phyloP scores from a whole-genome alignment of 108 stramenopile genomes.

The Cyclotella baltica region DNA sequence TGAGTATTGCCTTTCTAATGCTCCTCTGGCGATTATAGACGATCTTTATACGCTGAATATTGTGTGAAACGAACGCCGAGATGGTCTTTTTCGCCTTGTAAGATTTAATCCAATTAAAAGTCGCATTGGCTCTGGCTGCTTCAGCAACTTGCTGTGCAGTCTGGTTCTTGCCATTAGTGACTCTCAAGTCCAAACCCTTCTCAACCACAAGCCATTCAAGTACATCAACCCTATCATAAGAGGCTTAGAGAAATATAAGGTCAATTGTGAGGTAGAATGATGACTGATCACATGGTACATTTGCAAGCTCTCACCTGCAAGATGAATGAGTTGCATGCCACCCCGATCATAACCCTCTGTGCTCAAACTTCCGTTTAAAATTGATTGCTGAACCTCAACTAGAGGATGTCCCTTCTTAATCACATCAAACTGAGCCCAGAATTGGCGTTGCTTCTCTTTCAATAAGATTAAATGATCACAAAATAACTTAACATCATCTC shows the following conservation, averaged over 20 bases:
- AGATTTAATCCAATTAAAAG: constrained; percentile 1
- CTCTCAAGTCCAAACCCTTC: constrained; percentile 13
- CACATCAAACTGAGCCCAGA: constrained; percentile 27
- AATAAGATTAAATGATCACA: no score
- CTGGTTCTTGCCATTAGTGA: neutral
- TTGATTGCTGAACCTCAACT: neutral
- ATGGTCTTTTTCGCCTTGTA: neutral
- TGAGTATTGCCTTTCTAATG: neutral
- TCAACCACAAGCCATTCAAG: constrained; percentile 17
- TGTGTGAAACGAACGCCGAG: constrained; percentile 1
- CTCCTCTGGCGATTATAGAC: neutral
- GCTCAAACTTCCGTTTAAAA: neutral
- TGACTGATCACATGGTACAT: neutral
- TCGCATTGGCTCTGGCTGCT: constrained; percentile 3
- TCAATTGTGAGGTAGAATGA: neutral
- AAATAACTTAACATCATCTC: no score
- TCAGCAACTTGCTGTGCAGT: constrained; percentile 14
- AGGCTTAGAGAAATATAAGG: neutral
- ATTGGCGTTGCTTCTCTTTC: constrained; percentile 5
- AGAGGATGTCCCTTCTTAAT: constrained; percentile 3
- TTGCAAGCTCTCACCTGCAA: neutral
- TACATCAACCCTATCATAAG: constrained; percentile 21
- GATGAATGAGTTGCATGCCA: constrained; percentile 6
- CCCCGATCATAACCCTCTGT: constrained; percentile 6
- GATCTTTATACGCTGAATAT: neutral